Base-by-base conservation (phyloP, 164 flowering plant species). In the Dillenia suffruticosa region DNA sequence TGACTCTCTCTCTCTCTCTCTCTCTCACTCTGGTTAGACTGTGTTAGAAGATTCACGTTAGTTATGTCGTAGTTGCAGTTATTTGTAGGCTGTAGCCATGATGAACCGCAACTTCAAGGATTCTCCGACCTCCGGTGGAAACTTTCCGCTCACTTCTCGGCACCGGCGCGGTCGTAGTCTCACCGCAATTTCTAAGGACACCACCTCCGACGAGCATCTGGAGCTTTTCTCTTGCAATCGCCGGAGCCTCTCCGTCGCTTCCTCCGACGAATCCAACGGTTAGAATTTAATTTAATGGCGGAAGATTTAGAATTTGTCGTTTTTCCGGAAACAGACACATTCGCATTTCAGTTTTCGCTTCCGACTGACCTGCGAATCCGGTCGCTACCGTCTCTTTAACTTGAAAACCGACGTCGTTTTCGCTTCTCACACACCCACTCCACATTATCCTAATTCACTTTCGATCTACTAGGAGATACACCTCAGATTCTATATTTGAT, bases 181-280 rank as follows among this genome's bases (percentile, higher is more conserved):
- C 65, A 78, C 61, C 44, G 73, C 69, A 12, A 19, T 51, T 66
- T 50, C 72, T 10, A 67, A 44, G 12, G 80, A 74, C 48, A 49
- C 40, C 55, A 51, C 64, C 44, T 19, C 79, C 46, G 89, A 82
- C 49, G 83, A 84, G 61, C 81, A 79, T 57, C 65, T 91, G 72
- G 86, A 88, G 79, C 96, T 88, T 81, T 91, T 87, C 85, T 82
- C 93, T 63, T 72, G 68, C 54, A 80, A 76, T 51, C 91, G 89
- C 62, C 80, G 81, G 59, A 72, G 66, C 49, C 79, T 81, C 68
- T 77, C 89, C 49, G 55, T 80, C 4, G 69, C 81, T 7, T 74
- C 87, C 13, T 73, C 86, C 67, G 87, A 85, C 52, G 87, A 85
- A 32, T 79, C 89, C 9, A 83, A 83, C 52, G 90, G 92, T 90